phyloP scores from a whole-genome alignment of 2,329 filamentous ascomycete genomes.

The Nemania sp. region DNA sequence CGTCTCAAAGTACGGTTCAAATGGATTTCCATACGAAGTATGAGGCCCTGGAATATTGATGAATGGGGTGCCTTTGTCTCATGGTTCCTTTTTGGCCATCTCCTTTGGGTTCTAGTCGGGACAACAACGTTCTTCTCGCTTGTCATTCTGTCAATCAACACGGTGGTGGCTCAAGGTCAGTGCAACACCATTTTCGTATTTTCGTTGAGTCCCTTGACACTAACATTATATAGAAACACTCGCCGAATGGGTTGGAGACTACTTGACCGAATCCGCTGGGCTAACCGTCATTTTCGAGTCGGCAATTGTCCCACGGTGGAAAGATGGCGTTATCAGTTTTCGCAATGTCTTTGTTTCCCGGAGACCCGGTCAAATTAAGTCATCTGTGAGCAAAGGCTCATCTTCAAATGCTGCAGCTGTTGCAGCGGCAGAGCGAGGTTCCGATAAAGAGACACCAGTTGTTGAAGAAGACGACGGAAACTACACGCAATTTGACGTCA shows the following conservation, averaged over 20 bases:
- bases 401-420: slow-evolving; percentile 85
- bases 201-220: slow-evolving; percentile 27
- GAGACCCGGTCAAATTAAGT: slow-evolving; percentile 82
- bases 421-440: slow-evolving; percentile 77
- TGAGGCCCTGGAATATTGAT: slow-evolving; percentile 92
- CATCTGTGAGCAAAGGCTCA: slow-evolving; percentile 92
- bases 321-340: slow-evolving; percentile 94
- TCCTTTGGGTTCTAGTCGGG: slow-evolving; percentile 95
- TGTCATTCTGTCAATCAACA: slow-evolving; percentile 91
- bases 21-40: slow-evolving; percentile 95
- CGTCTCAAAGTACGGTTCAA: slow-evolving; percentile 93
- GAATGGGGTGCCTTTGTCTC: slow-evolving; percentile 95
- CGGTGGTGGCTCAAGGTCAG: slow-evolving; percentile 91
- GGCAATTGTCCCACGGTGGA: slow-evolving; percentile 96
- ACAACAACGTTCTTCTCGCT: slow-evolving; percentile 98
- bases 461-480: slow-evolving; percentile 86
- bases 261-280: slow-evolving; percentile 92
- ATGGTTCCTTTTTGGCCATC: slow-evolving; percentile 92
- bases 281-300: slow-evolving; percentile 97
- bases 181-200: slow-evolving; percentile 27
- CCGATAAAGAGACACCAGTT: slow-evolving; percentile 58
- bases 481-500: slow-evolving; percentile 97
- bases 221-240: slow-evolving; percentile 76
- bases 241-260: slow-evolving; percentile 93
- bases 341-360: slow-evolving; percentile 96